phyloP scores from a whole-genome alignment of 495 filamentous ascomycete species.

The Penicillium taxi region DNA sequence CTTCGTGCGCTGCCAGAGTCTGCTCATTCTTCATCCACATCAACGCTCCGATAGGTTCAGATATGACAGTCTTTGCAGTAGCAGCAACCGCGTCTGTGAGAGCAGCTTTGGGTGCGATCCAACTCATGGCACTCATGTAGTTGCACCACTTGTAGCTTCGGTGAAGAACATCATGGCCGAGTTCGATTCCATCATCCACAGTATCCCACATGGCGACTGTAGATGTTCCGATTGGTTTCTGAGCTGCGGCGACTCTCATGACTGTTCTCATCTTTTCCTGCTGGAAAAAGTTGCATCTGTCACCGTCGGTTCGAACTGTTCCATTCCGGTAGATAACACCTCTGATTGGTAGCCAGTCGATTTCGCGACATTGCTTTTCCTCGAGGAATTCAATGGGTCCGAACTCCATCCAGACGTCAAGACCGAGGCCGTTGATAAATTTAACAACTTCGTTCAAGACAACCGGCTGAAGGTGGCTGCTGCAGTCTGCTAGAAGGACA shows the following conservation, averaged over 20 bases:
- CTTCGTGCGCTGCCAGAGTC: not conserved
- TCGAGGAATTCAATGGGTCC: not conserved
- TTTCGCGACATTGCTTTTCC: slow-evolving; percentile 3
- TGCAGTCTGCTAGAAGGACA: not conserved
- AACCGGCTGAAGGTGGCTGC: slow-evolving; percentile 1
- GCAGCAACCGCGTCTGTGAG: slow-evolving; percentile 1
- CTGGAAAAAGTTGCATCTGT: slow-evolving; percentile 1
- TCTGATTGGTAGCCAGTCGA: slow-evolving; percentile 1
- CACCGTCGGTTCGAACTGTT: slow-evolving; percentile 1
- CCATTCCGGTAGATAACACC: slow-evolving; percentile 2
- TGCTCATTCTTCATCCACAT: slow-evolving; percentile 5
- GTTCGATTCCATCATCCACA: not conserved
- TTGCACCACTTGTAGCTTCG: slow-evolving; percentile 3
- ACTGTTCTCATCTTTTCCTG: slow-evolving; percentile 3
- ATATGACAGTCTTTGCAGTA: not conserved
- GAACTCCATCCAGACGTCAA: slow-evolving; percentile 4
- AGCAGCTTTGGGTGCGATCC: slow-evolving; percentile 1
- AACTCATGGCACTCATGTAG: slow-evolving; percentile 3
- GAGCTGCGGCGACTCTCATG: slow-evolving; percentile 1
- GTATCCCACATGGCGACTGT: slow-evolving; percentile 4
- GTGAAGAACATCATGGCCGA: slow-evolving; percentile 1
- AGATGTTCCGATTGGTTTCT: slow-evolving; percentile 1
- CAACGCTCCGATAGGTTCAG: slow-evolving; percentile 1
- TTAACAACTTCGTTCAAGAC: slow-evolving; percentile 3
- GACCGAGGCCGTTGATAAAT: slow-evolving; percentile 1